Conservation (phyloP, 768 basidiomycete species). For the Pisolithus marmoratus region DNA sequence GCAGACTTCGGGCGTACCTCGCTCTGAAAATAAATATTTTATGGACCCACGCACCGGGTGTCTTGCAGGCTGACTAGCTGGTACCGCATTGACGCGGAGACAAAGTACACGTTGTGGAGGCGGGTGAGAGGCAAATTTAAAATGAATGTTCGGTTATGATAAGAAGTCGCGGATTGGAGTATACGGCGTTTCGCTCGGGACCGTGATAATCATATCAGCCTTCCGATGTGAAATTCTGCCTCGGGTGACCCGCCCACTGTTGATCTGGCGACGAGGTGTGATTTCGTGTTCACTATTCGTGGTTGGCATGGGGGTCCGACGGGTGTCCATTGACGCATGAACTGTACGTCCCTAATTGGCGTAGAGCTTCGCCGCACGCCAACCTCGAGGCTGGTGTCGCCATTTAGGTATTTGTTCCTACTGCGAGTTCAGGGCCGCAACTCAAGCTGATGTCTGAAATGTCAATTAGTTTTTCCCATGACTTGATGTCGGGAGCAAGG, state of each 20-base stretch:
- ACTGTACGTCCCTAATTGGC: constrained; percentile 14
- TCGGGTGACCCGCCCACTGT: constrained; percentile 1
- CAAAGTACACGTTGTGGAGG: constrained; percentile 25
- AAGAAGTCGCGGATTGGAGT: constrained; percentile 20
- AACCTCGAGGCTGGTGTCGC: constrained; percentile 28
- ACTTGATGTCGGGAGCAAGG: constrained; percentile 9
- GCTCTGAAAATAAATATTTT: constrained; percentile 16
- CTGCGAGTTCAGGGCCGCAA: constrained; percentile 29
- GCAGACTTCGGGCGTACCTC: neutral
- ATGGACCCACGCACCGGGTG: constrained; percentile 12
- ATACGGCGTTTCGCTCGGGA: constrained; percentile 13
- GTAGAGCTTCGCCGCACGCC: constrained; percentile 27
- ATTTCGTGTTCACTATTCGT: constrained; percentile 12
- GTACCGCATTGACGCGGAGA: constrained; percentile 23
- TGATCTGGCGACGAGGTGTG: constrained; percentile 11
- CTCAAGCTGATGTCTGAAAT: constrained; percentile 8
- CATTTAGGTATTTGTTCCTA: constrained; percentile 24
- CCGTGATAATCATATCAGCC: constrained; percentile 14
- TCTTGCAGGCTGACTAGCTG: constrained; percentile 3
- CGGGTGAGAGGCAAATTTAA: constrained; percentile 3
- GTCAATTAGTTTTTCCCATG: constrained; percentile 8
- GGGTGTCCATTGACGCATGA: constrained; percentile 25
- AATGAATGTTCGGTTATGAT: constrained; percentile 27
- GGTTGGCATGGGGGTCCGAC: constrained; percentile 19
- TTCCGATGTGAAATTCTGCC: constrained; percentile 9